Base-by-base conservation (phyloP, 2,329 filamentous ascomycete genomes). In the Venturia effusa region DNA sequence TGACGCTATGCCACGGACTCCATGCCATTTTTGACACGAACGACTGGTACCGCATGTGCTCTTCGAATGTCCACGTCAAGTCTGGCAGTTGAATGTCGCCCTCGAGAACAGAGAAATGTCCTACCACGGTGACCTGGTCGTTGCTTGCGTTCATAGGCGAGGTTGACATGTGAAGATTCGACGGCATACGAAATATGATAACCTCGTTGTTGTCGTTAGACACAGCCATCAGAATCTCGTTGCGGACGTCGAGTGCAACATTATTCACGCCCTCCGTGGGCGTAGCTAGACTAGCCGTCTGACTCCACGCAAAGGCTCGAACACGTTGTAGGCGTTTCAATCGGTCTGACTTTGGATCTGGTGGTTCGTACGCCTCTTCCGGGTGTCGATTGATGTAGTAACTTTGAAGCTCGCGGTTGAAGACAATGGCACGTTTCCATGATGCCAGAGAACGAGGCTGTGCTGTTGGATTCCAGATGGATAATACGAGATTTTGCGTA, bases 401-500 rank as follows among this genome's bases (percentile, higher is more conserved):
- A 0, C 71, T 65, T 19, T 73, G 70, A 51, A 84, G 68, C 4
- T 73, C 70, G 62, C 78, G 70, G 66, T 86, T 86, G 43, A 85
- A 69, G n/a, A 86, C 73, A 6, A 79, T 68, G 3, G 77, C 77
- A 39, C 84, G 77, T 45, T 73, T 73, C 84, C 84, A 86, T 67
- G 76, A 78, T 1, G 73, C 70, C 51, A 74, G 71, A 11, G 75
- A 74, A 17, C 73, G 69, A 1, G 71, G 72, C 22, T 73, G 73
- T 15, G 79, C 30, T 5, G 24, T 57, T 2, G 79, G 75, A 59
- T 82, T 80, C 79, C 83, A 87, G 10, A 87, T 70, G 1, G 81
- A 83, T 5, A 87, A 70, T 1, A 83, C 69, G 63, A 84, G 71
- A 67, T 84, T 85, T 2, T 82, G 79, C 0, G 83, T 84, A 55